A percentile compares a stretch with the other conserved stretches of the same genome.
Conservation (phyloP, 2,329 filamentous ascomycete genomes). For the Fusarium acutatum region DNA sequence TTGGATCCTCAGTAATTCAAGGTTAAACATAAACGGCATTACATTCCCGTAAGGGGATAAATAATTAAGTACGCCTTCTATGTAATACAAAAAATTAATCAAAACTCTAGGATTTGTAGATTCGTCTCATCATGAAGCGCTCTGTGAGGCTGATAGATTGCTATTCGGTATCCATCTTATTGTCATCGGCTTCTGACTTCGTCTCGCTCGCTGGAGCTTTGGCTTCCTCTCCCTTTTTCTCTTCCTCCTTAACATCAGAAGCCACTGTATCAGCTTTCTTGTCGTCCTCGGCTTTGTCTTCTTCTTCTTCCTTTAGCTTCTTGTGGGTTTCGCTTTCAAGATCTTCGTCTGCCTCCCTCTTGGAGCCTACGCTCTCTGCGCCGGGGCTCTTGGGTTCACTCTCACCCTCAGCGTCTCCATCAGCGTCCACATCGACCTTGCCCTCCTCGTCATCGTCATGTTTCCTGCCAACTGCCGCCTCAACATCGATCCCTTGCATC, state of each 20-base stretch:
- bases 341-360: conserved; percentile 64
- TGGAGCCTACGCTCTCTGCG: conserved; percentile 53
- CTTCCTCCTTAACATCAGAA: neutral
- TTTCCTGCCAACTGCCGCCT: conserved; percentile 68
- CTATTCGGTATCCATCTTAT: conserved; percentile 43
- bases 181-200: conserved; percentile 29
- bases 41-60: neutral
- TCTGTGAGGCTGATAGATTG: neutral
- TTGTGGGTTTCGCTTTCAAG: conserved; percentile 54
- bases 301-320: conserved; percentile 59
- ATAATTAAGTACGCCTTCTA: neutral
- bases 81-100: neutral
- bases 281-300: conserved; percentile 43
- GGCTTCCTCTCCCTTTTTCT: conserved; percentile 1
- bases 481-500: conserved; percentile 66
- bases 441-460: conserved; percentile 43
- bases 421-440: conserved; percentile 25
- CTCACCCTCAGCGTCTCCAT: conserved; percentile 33
- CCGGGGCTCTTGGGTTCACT: conserved; percentile 44
- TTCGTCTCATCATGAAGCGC: conserved; percentile 10
- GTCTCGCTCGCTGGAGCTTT: conserved; percentile 29
- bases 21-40: conserved; percentile 1
- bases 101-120: neutral
- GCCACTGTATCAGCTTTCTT: conserved; percentile 46
- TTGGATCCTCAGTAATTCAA: neutral